Evolutionary conservation across 2,329 filamentous ascomycete genomes (phyloP).

Genomic region (Verticillium nonalfalfae): DNA sequence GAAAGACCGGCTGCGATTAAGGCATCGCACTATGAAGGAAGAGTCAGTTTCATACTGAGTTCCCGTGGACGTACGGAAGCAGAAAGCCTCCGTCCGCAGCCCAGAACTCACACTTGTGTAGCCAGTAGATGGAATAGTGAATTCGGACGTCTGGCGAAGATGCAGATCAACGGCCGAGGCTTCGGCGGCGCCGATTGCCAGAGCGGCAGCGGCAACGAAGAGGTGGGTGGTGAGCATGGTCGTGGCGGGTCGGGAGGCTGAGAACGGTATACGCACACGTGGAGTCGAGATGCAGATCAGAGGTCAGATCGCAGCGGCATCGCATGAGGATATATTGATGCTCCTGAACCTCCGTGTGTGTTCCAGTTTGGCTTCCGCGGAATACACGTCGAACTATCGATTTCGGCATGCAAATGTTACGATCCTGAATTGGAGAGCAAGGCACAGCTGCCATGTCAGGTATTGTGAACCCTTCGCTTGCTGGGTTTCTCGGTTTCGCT

Average conservation of each 20-base stretch:
- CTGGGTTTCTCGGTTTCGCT: neutral
- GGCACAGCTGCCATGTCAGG: no score
- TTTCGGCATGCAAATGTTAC: neutral
- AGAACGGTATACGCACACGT: neutral
- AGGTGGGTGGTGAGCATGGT: neutral
- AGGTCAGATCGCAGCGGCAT: neutral
- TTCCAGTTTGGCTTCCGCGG: neutral
- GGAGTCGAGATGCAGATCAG: neutral
- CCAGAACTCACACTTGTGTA: neutral
- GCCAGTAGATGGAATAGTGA: neutral
- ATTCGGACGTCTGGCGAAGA: neutral
- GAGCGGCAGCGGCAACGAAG: neutral
- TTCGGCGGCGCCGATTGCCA: neutral
- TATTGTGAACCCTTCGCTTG: neutral
- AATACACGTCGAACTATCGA: neutral
- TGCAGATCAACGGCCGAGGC: neutral
- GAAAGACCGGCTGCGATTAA: constrained; percentile 6
- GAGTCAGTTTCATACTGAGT: neutral
- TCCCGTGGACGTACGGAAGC: no score
- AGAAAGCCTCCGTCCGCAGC: neutral
- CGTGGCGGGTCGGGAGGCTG: neutral
- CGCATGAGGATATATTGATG: neutral
- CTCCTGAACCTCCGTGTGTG: neutral
- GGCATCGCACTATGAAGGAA: constrained; percentile 7
- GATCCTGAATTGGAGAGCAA: no score